Base-by-base conservation (phyloP, 148 eudicot genomes). In the Polygonum aviculare region DNA sequence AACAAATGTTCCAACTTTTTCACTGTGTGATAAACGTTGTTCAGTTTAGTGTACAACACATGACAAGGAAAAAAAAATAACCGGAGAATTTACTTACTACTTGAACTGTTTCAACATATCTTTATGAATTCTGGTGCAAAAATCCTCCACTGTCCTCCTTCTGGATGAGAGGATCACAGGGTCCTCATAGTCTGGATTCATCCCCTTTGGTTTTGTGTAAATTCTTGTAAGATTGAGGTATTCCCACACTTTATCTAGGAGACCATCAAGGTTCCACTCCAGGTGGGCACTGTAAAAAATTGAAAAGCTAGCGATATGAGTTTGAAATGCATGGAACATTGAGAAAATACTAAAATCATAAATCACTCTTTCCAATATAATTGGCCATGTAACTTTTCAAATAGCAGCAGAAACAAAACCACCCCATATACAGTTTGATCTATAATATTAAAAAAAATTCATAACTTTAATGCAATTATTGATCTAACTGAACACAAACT, bases 241-340 rank as follows among this genome's bases (percentile, higher is more conserved):
- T 65, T 95, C 97, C 99, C 97, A 95, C 60, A 95, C 79, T 88
- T 83, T 95, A 45, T 95, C 99, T 81, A 95, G 88, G 82, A 95
- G 83, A 76, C 99, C 99, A 81, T 95, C 99, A 83, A 95, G 97
- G 77, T 95, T 95, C 99, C 99, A 92, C 81, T 95, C 99, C 82
- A 95, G 77, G 77, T 95, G 99, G 75, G 99, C 99, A 88, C 99
- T 95, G 90, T 81, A 84, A 70, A 70, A 74, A 1, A 22, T 11
- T 39, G 44, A 44, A 67, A 62, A 31, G 31, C 31, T 62, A 26
- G 69, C 14, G 6, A 62, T 1, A 35, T 67, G 72, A 67, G 72
- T 12, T 67, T 33, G 21, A 36, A n/a, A 71, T 22, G 22, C 12
- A 41, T 19, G 35, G 35, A 41, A 71, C 15, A 18, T 41, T 41